Base-by-base conservation (phyloP, 73 alveolate genomes). In the Tetrahymena elliotti region DNA sequence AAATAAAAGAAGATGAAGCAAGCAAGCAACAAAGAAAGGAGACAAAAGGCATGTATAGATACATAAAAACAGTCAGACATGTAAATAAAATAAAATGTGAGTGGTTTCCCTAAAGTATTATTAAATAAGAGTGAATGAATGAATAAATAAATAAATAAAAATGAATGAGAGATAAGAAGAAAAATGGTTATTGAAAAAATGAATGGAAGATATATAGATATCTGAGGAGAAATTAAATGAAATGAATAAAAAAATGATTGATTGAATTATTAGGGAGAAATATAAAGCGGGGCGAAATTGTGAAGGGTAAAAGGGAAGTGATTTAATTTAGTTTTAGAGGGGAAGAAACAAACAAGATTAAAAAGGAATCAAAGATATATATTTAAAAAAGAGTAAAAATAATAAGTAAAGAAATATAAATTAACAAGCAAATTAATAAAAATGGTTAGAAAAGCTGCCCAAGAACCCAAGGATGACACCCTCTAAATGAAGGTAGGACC, bases 251-350 rank as follows among this genome's bases (percentile, higher is more conserved):
- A 68, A 68, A 68, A 68, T 68, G 88, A 68, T 68, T 68, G 88
- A 68, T 68, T 68, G 88, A 68, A 68, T 68, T 68, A 68, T 31
- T 27, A 68, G 88, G 88, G 88, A 68, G 88, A 68, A 68, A 68
- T 68, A 68, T 68, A 68, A 68, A 68, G 88, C 88, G 88, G 88
- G 88, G 88, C 88, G 88, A 68, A 68, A 68, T 68, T 68, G 88
- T 68, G 88, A 68, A 68, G 88, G 88, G 88, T 68, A 68, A 68
- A 68, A 68, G 88, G 88, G 38, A 68, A 68, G 88, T 68, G 88
- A 68, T 68, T 68, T 68, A 68, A 68, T 68, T 68, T 68, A 68
- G 88, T 68, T 68, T 68, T 68, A 68, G 88, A 68, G 39, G 38
- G 88, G 88, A 68, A 68, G 88, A 68, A 68, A 68, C 88, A 68